A percentile compares a stretch with the other conserved stretches of the same genome.
These are phyloP conservation scores for Termitomyces sp. DNA, from an alignment of 768 basidiomycete species.

Conservation along the genomic window DNA sequence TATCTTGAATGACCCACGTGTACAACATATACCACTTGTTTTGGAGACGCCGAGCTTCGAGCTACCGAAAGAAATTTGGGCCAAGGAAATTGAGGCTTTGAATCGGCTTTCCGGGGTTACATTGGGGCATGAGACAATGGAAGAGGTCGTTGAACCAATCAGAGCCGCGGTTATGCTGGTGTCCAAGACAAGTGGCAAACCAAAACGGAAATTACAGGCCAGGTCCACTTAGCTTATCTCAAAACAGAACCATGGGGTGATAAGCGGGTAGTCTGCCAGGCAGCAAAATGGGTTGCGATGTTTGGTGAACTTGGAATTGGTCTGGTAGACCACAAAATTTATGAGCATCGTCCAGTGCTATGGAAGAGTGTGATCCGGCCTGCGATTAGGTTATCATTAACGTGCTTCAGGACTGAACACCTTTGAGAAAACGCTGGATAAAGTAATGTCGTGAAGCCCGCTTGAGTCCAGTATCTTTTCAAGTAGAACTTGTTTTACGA, in stretches of 20 bases:
- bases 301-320: background rate
- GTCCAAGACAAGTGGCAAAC: background rate
- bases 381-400: background rate
- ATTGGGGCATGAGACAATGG: conserved; percentile 18
- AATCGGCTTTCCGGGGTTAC: conserved; percentile 2
- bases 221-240: no score
- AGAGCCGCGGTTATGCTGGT: background rate
- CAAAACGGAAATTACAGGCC: background rate
- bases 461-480: background rate
- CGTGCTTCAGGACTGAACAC: background rate
- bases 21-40: conserved; percentile 69
- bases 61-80: conserved; percentile 56
- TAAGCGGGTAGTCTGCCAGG: background rate
- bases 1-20: conserved; percentile 63
- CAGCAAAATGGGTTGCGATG: background rate
- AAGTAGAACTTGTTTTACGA: background rate
- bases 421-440: background rate
- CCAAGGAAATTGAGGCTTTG: conserved; percentile 38
- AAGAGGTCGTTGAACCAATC: conserved; percentile 11
- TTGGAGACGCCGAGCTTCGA: conserved; percentile 80
- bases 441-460: background rate
- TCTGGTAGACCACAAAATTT: background rate
- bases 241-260: background rate
- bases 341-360: background rate
- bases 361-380: no score